Percentiles rank a stretch among this genome's conserved stretches.
Conservation (phyloP, 352 stramenopile species). For the Phytopythium oedochilum region DNA sequence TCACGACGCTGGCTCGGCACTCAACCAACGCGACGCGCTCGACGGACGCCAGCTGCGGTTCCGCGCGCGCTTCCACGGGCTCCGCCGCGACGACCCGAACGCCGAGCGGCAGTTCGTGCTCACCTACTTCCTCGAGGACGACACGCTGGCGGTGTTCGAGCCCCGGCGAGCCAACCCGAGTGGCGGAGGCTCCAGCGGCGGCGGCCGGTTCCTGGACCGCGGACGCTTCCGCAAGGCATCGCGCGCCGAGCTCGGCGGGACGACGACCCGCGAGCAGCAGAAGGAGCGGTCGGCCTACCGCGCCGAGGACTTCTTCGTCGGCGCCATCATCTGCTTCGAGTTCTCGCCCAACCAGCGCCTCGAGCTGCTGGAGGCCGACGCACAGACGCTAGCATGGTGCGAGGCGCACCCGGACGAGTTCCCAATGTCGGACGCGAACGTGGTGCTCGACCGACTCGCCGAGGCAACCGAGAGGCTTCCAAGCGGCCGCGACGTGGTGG, state of each 20-base stretch:
- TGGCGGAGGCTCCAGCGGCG: constrained; percentile 38
- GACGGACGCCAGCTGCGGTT: constrained; percentile 75
- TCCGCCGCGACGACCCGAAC: constrained; percentile 30
- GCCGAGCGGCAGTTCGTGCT: constrained; percentile 64
- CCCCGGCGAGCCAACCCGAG: constrained; percentile 61
- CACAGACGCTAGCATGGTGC: constrained; percentile 73
- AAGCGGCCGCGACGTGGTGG: background rate
- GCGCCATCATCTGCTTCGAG: constrained; percentile 60
- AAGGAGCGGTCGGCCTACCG: constrained; percentile 32
- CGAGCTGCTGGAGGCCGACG: constrained; percentile 67
- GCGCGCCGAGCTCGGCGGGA: constrained; percentile 10
- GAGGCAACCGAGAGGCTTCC: background rate
- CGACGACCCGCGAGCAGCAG: constrained; percentile 22
- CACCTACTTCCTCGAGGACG: constrained; percentile 76
- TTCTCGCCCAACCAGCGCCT: constrained; percentile 67
- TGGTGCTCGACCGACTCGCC: constrained; percentile 2
- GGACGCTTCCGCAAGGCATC: constrained; percentile 54
- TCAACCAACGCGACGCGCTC: constrained; percentile 35
- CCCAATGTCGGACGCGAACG: constrained; percentile 39
- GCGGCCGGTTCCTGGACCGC: constrained; percentile 73
- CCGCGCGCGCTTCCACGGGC: constrained; percentile 51
- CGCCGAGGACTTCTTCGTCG: constrained; percentile 66
- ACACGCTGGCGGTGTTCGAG: constrained; percentile 76
- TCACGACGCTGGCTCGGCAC: constrained; percentile 7
- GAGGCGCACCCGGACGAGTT: constrained; percentile 70